phyloP scores from a whole-genome alignment of 176 grass and related monocot genomes.

The Bolboschoenus planiculmis region DNA sequence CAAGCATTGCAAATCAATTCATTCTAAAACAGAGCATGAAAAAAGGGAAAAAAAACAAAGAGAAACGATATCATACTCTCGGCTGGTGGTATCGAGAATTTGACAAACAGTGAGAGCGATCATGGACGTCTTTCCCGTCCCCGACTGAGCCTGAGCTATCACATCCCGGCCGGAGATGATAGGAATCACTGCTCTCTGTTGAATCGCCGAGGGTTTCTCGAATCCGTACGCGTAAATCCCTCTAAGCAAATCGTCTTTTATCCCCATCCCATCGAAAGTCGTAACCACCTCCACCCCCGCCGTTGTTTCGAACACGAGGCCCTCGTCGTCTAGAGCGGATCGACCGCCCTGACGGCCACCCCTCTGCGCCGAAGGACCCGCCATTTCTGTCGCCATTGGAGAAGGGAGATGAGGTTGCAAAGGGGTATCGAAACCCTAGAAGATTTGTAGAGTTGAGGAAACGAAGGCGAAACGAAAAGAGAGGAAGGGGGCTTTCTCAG shows the following conservation, averaged over 20 bases:
- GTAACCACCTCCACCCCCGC: slow-evolving; percentile 76
- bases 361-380: slow-evolving; percentile 23
- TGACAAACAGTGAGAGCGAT: slow-evolving; percentile 91
- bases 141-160: slow-evolving; percentile 96
- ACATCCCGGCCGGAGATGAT: slow-evolving; percentile 84
- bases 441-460: background rate
- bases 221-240: slow-evolving; percentile 93
- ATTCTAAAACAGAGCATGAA: background rate
- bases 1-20: background rate
- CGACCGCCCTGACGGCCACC: slow-evolving; percentile 37
- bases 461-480: background rate
- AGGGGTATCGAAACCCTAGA: slow-evolving; percentile 9
- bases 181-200: slow-evolving; percentile 88
- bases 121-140: slow-evolving; percentile 93
- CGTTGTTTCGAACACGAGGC: slow-evolving; percentile 80
- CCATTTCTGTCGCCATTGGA: slow-evolving; percentile 35
- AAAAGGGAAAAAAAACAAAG: background rate
- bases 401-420: background rate
- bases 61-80: slow-evolving; percentile 45
- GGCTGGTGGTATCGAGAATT: slow-evolving; percentile 63
- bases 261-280: slow-evolving; percentile 93
- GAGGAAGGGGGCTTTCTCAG: background rate
- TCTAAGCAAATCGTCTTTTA: slow-evolving; percentile 81
- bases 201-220: slow-evolving; percentile 98
- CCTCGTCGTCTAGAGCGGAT: slow-evolving; percentile 56